A percentile compares a stretch with the other conserved stretches of the same genome.
Conservation (phyloP, 495 filamentous ascomycete genomes). For the Antarctomyces pellizariae region DNA sequence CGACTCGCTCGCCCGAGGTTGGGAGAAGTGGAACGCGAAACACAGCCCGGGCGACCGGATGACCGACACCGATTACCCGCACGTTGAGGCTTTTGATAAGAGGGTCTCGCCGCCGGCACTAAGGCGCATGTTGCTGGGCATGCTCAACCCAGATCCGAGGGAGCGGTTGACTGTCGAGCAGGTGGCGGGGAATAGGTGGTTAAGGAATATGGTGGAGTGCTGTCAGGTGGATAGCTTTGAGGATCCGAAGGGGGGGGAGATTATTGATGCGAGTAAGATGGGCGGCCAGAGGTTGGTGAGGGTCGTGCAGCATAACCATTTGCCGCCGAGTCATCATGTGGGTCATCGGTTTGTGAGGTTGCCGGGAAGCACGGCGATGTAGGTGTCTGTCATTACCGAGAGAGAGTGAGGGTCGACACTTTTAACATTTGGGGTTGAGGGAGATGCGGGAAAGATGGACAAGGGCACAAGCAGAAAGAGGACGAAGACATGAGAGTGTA, state of each 20-base stretch:
- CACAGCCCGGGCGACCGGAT: conserved; percentile 22
- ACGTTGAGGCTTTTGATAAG: conserved; percentile 20
- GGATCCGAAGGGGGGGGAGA: conserved; percentile 22
- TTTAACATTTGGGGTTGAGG: no score
- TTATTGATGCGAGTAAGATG: conserved; percentile 27
- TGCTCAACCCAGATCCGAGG: conserved; percentile 49
- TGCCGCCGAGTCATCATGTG: conserved; percentile 5
- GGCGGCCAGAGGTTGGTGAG: no score
- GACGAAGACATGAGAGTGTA: no score
- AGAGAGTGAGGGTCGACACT: no score
- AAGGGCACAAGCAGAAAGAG: no score
- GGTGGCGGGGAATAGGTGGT: conserved; percentile 33
- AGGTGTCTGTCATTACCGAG: no score
- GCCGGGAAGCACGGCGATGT: conserved; percentile 8
- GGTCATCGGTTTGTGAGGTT: conserved; percentile 7
- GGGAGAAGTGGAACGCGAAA: conserved; percentile 32
- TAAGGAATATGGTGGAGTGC: conserved; percentile 47
- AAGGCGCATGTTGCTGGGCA: conserved; percentile 40
- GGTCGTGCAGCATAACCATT: conserved; percentile 9
- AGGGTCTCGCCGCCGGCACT: conserved; percentile 19
- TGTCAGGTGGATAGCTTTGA: conserved; percentile 39
- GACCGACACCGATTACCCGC: conserved; percentile 29
- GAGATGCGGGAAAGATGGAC: no score
- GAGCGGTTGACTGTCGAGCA: conserved; percentile 39
- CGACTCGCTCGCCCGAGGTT: conserved; percentile 32